Evolutionary conservation across 2,329 filamentous ascomycete species (phyloP).

Genomic region (Huntiella omanensis): DNA sequence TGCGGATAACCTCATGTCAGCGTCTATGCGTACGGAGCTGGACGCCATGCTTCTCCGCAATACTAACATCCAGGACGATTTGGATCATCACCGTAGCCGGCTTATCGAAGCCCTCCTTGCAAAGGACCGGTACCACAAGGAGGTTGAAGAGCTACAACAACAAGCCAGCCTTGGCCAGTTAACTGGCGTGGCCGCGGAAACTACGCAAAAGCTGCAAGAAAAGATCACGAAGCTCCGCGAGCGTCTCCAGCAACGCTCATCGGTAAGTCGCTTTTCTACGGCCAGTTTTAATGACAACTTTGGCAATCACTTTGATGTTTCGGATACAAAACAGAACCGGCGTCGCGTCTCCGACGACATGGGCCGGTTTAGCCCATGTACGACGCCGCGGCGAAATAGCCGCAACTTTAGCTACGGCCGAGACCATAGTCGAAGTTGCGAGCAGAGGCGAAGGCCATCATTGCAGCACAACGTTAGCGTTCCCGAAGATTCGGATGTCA

Average conservation of each 20-base stretch:
- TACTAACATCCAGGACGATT: slow-evolving; percentile 29
- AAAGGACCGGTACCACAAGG: slow-evolving; percentile 40
- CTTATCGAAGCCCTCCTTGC: slow-evolving; percentile 39
- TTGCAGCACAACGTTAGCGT: neutral
- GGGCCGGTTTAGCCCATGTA: too few relatives aligned
- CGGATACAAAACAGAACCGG: neutral
- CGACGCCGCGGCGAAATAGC: too few relatives aligned
- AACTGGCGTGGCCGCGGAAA: slow-evolving; percentile 17
- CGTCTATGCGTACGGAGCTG: slow-evolving; percentile 39
- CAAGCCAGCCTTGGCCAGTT: slow-evolving; percentile 19
- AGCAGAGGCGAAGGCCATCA: too few relatives aligned
- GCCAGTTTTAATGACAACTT: neutral
- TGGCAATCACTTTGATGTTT: neutral
- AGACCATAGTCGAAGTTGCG: too few relatives aligned
- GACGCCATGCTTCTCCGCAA: slow-evolving; percentile 33
- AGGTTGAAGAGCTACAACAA: slow-evolving; percentile 26
- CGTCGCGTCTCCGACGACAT: too few relatives aligned
- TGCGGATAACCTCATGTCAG: slow-evolving; percentile 38
- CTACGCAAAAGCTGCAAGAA: slow-evolving; percentile 25
- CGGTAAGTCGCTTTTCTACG: slow-evolving; percentile 27
- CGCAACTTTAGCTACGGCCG: too few relatives aligned
- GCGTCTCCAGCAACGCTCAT: slow-evolving; percentile 35
- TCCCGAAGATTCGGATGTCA: neutral
- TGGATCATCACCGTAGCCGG: slow-evolving; percentile 38
- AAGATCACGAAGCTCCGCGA: slow-evolving; percentile 39